phyloP scores from a whole-genome alignment of 1,284 basidiomycete species.

The Melampsora americana region DNA sequence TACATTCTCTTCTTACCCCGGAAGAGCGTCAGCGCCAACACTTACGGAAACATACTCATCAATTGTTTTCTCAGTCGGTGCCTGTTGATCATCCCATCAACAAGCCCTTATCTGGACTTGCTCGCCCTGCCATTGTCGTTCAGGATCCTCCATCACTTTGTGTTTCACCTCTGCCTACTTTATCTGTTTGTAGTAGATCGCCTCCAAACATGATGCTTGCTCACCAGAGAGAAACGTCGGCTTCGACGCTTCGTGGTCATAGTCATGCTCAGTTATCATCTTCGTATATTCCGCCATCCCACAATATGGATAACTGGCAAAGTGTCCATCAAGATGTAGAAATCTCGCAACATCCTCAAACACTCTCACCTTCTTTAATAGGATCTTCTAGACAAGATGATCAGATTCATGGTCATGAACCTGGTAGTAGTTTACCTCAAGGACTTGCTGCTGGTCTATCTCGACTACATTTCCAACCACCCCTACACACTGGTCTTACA shows the following conservation, averaged over 20 bases:
- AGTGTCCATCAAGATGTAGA: background rate
- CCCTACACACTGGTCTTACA: conserved; percentile 55
- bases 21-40: conserved; percentile 66
- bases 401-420: conserved; percentile 69
- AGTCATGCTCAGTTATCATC: conserved; percentile 12
- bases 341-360: conserved; percentile 1
- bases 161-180: conserved; percentile 28
- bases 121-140: background rate
- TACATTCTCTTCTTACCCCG: conserved; percentile 81
- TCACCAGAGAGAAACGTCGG: conserved; percentile 14
- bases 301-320: conserved; percentile 13
- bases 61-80: conserved; percentile 32
- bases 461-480: conserved; percentile 65
- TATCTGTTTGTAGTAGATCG: background rate
- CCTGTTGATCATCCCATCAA: conserved; percentile 31
- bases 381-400: background rate
- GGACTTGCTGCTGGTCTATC: conserved; percentile 80
- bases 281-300: conserved; percentile 28
- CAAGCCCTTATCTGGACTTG: background rate
- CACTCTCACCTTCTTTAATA: background rate
- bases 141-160: conserved; percentile 18
- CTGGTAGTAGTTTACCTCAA: conserved; percentile 79
- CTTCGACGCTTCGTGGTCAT: conserved; percentile 14
- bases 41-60: conserved; percentile 39
- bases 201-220: conserved; percentile 6